Evolutionary conservation across 2,329 filamentous ascomycete genomes (phyloP), one percentile per base, ranked within the genome.

Genomic region (Venturia effusa): DNA sequence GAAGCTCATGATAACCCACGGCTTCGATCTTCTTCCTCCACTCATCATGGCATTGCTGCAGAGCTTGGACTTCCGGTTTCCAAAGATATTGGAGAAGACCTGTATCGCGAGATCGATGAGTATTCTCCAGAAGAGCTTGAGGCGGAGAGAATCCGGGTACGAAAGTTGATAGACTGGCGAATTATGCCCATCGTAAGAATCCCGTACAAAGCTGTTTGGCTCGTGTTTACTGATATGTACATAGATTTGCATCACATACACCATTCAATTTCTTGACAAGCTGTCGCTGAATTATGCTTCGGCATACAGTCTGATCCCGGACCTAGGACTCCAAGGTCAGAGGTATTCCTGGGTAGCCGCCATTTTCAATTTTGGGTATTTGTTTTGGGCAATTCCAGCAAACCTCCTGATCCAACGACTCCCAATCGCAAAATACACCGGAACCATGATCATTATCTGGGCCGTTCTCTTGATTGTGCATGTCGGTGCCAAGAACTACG

Each of bases 101-200:
- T 80, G n/a, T 80, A 76, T 64, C 71, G 76, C 10, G 78, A 80
- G 68, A 75, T 75, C 3, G 73, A 73, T 40, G 75, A 78, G 43
- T 74, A 79, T 41, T 74, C 76, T 0, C 67, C 72, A 22, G 76
- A 78, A 68, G 77, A 80, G 67, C 68, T 81, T 13, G 76, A 78
- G 61, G 70, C 68, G 0, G 77, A 80, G 66, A 71, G 76, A 4
- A 73, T 73, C 19, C 66, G 73, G 19, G 78, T 80, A 4, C 67
- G 77, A 34, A 71, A 72, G 60, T 77, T 79, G 66, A 73, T 80
- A 22, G 78, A 80, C 65, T 76, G 74, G 73, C 73, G 79, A 15
- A 77, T 80, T 43, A 74, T 80, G 73, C 78, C 78, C 8, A 77
- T 80, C 68, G 77, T 79, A 64, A 61, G 70, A 67, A 15, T 11